Base-by-base conservation (phyloP, 495 filamentous ascomycete species). In the Annulohypoxylon moriforme region DNA sequence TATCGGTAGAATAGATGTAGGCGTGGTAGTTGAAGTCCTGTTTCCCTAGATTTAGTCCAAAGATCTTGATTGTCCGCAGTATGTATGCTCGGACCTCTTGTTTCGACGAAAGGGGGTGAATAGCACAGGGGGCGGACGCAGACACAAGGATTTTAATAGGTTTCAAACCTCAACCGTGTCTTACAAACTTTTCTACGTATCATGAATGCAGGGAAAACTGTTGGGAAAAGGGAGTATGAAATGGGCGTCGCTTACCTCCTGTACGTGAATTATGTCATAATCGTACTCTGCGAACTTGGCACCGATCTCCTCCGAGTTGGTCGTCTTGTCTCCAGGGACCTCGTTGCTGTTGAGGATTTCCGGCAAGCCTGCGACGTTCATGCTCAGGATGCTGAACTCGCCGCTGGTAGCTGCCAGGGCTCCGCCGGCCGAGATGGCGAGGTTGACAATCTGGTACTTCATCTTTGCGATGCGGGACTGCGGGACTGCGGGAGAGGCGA, bases 21-120 rank as follows among this genome's bases (percentile, higher is more conserved):
- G 85, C 85, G 71, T 90, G 88, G 75, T 88, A 91, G 79, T 88
- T 88, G 81, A 91, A 91, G 74, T 91, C 87, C 83, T 79, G 53
- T 29, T 42, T 31, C 1, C 60, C 53, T 24, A 9, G 16, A 3
- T 47, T 72, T 67, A 64, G 64, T 40, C 46, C 31, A 42, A 29
- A 18, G 29, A 11, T 56, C 42, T 61, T 38, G 49, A 3, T 62
- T 40, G n/a, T 52, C 58, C 24, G 36, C 14, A 14, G 27, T 18
- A 38, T 11, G 42, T 18, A 50, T 50, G 60, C 49, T 67, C 58
- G 34, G 70, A 38, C 60, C 56, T 69, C 56, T 60, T 56, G 60
- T 69, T 69, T 69, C 56, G 25, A 64, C 25, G 29, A 34, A 31
- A 49, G 33, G 25, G 52, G 62, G 36, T 40, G 33, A 34, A 18